Evolutionary conservation across 345 rosid genomes (phyloP).

Genomic region (Eucalyptus cloeziana): DNA sequence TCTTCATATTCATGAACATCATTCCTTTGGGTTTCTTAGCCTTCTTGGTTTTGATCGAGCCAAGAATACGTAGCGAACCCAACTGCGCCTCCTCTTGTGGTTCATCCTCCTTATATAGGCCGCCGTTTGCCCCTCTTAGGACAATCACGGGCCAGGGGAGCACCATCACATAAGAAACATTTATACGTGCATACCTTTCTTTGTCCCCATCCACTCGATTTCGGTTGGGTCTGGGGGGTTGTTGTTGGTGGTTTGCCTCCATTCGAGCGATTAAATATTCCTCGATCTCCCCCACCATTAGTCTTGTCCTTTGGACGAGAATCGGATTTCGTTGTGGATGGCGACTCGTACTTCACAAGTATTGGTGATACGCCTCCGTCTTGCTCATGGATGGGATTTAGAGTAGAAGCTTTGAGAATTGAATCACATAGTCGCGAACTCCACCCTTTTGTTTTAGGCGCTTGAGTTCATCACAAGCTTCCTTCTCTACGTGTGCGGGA

Average conservation of each 20-base stretch:
- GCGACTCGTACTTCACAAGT: too few species aligned
- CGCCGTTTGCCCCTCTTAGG: too few species aligned
- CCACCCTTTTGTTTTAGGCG: accelerated
- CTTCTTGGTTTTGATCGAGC: too few species aligned
- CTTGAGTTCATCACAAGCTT: too few species aligned
- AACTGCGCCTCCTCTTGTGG: accelerated
- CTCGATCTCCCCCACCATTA: accelerated
- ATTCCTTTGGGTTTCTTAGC: too few species aligned
- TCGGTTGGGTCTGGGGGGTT: accelerated
- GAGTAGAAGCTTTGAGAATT: accelerated
- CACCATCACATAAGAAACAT: too few species aligned
- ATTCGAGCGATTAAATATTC: too few species aligned
- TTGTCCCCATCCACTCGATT: too few species aligned
- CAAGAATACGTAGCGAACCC: accelerated
- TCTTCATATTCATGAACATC: accelerated
- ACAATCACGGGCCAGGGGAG: accelerated
- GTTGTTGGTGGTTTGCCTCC: accelerated
- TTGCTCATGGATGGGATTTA: too few species aligned
- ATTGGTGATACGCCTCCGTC: accelerated
- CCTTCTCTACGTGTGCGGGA: accelerated
- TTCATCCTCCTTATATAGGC: too few species aligned
- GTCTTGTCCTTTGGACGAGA: too few species aligned
- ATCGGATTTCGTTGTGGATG: too few species aligned
- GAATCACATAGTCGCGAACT: accelerated
- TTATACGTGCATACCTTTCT: accelerated